phyloP scores from a whole-genome alignment of 495 filamentous ascomycete species.

The Polyplosphaeria fusca region DNA sequence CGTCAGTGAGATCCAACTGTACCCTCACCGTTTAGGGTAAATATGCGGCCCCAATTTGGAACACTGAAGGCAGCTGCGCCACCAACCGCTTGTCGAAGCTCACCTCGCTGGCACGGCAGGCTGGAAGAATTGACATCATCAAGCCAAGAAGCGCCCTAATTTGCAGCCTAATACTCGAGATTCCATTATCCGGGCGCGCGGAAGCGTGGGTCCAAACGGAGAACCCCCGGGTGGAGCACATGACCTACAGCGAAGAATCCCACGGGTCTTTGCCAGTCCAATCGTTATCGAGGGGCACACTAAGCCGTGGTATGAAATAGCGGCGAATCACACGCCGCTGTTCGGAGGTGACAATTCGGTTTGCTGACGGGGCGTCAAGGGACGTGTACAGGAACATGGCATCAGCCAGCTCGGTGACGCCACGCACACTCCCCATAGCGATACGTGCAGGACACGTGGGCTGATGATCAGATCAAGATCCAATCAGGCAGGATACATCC shows the following conservation, averaged over 20 bases:
- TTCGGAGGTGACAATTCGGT: conserved; percentile 6
- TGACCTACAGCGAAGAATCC: conserved; percentile 12
- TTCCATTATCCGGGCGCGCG: conserved; percentile 6
- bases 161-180: conserved; percentile 14
- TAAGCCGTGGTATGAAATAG: no score
- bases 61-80: conserved; percentile 12
- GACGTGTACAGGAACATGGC: background rate
- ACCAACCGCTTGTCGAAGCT: conserved; percentile 15
- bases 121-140: conserved; percentile 13
- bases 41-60: background rate
- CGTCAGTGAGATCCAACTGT: no score
- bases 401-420: background rate
- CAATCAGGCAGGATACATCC: conserved; percentile 11
- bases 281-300: conserved; percentile 7
- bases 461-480: background rate
- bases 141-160: conserved; percentile 10
- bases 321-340: no score
- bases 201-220: conserved; percentile 22
- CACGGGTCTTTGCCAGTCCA: conserved; percentile 12
- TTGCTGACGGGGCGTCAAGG: conserved; percentile 8
- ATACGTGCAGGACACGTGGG: background rate
- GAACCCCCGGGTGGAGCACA: conserved; percentile 11
- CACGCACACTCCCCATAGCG: background rate
- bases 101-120: conserved; percentile 5
- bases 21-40: conserved; percentile 6